Conservation (phyloP, 1,284 basidiomycete species). For the Gomphus bonarii region DNA sequence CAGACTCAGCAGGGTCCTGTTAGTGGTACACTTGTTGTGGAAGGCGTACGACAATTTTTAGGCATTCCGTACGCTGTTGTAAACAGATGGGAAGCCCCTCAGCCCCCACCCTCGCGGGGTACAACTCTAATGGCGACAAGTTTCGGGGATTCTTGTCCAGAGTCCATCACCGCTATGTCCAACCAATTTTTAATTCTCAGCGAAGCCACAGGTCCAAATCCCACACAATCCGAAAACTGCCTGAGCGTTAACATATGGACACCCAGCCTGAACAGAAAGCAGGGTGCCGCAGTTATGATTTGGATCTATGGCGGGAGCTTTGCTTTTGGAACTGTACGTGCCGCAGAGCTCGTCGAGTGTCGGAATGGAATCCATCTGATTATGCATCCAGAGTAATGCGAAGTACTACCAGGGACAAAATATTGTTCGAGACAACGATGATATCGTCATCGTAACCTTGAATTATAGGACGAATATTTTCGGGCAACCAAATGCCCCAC, state of each 20-base stretch:
- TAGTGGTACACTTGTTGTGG: background rate
- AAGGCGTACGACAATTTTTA: slow-evolving; percentile 5
- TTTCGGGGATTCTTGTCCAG: slow-evolving; percentile 2
- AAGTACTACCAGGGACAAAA: slow-evolving; percentile 1
- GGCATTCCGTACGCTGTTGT: slow-evolving; percentile 7
- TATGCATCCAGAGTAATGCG: background rate
- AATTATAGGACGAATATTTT: slow-evolving; percentile 9
- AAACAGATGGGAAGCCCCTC: slow-evolving; percentile 7
- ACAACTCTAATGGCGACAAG: background rate
- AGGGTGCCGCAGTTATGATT: slow-evolving; percentile 6
- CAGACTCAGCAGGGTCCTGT: slow-evolving; percentile 4
- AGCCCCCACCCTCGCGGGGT: background rate
- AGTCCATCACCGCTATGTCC: background rate
- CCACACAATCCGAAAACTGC: slow-evolving; percentile 4
- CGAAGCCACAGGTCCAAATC: background rate
- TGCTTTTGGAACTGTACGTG: slow-evolving; percentile 1
- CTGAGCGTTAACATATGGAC: slow-evolving; percentile 5
- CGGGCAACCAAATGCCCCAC: slow-evolving; percentile 7
- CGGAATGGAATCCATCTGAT: background rate
- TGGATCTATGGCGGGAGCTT: slow-evolving; percentile 10
- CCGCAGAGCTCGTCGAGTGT: background rate
- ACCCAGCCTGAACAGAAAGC: slow-evolving; percentile 1
- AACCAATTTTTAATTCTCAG: slow-evolving; percentile 4
- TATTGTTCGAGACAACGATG: slow-evolving; percentile 5
- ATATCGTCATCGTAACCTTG: slow-evolving; percentile 3